Evolutionary conservation across 305 asterid species (phyloP).

Genomic region (Salvia sclarea): DNA sequence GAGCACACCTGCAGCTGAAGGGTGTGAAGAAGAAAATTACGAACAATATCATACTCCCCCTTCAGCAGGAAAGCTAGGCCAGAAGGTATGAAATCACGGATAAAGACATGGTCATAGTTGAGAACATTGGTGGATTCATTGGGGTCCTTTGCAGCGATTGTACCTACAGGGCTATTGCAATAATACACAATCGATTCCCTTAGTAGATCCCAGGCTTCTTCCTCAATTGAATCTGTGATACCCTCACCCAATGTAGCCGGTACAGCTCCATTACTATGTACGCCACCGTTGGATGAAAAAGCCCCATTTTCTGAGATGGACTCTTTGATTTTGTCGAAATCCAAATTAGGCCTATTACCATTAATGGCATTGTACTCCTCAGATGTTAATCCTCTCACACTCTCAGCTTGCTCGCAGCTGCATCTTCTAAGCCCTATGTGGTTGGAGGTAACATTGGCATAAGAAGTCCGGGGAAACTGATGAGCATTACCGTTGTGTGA

Average conservation of each 20-base stretch:
- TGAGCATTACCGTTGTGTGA: not conserved
- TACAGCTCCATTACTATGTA: constrained; percentile 37
- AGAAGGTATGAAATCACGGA: constrained; percentile 77
- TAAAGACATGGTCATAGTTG: constrained; percentile 75
- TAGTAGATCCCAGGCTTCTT: constrained; percentile 70
- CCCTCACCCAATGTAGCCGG: constrained; percentile 31
- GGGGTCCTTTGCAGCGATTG: constrained; percentile 74
- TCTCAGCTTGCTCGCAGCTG: constrained; percentile 56
- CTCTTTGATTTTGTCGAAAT: constrained; percentile 38
- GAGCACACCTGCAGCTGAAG: constrained; percentile 72
- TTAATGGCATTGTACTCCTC: constrained; percentile 34
- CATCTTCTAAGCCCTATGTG: constrained; percentile 33
- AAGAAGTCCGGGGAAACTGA: constrained; percentile 24
- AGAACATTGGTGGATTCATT: constrained; percentile 53
- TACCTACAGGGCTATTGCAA: constrained; percentile 69
- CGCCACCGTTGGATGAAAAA: constrained; percentile 40
- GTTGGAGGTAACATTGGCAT: constrained; percentile 27
- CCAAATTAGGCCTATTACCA: constrained; percentile 34
- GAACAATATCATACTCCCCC: constrained; percentile 76
- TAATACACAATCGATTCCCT: constrained; percentile 59
- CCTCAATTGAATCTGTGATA: constrained; percentile 47
- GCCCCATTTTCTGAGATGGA: constrained; percentile 30
- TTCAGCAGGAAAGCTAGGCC: constrained; percentile 74
- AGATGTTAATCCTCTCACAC: constrained; percentile 45
- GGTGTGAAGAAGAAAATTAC: constrained; percentile 73